Conservation (phyloP, 192 early-diverging fungal species). For the Chytriomyces sp. region DNA sequence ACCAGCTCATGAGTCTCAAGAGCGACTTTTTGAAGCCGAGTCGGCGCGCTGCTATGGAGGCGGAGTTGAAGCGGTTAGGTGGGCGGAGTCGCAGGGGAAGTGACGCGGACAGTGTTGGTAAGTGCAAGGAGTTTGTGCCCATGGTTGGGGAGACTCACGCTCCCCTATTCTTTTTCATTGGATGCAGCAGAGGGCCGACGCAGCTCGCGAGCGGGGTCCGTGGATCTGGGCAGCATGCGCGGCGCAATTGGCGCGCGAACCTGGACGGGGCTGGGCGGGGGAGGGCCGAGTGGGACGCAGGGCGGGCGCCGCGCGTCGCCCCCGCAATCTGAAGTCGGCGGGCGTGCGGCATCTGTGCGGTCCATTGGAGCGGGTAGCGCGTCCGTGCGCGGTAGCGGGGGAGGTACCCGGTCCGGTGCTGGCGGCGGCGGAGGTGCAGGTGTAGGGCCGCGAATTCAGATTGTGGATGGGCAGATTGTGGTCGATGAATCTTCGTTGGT, state of each 20-base stretch:
- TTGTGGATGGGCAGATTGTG: conserved; percentile 11
- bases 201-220: background rate
- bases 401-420: background rate
- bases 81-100: background rate
- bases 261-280: no score
- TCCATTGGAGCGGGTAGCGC: background rate
- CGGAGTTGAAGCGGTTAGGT: background rate
- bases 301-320: no score
- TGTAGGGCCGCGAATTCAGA: background rate
- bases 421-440: background rate
- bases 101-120: background rate
- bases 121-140: background rate
- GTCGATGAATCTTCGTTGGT: conserved; percentile 11
- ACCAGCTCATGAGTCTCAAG: background rate
- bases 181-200: background rate
- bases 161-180: background rate
- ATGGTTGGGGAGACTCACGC: background rate
- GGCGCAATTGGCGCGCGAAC: background rate
- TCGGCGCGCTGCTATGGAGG: background rate
- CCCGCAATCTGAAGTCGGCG: background rate
- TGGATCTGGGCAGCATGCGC: background rate
- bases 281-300: no score
- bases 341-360: background rate
- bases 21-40: conserved; percentile 1
- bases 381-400: background rate